A percentile compares a stretch with the other conserved stretches of the same genome.
These are phyloP conservation scores for Aspergillus aculeatus DNA, from an alignment of 2,329 filamentous ascomycete species.

Conservation along the genomic window DNA sequence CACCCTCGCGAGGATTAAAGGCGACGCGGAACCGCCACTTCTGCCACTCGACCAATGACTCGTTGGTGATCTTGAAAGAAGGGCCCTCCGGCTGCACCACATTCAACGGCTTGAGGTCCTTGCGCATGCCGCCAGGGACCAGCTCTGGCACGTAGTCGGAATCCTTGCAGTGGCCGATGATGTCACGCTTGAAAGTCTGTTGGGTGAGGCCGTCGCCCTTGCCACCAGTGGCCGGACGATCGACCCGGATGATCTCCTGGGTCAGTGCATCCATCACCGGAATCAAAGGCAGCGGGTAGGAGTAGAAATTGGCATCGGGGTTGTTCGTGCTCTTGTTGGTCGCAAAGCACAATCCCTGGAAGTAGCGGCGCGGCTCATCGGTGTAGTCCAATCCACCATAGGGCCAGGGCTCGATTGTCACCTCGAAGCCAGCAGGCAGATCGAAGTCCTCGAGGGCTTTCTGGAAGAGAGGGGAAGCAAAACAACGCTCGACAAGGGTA, in stretches of 20 bases:
- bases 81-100: constrained; percentile 70
- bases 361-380: constrained; percentile 51
- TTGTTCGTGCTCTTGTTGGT: constrained; percentile 43
- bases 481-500: constrained; percentile 49
- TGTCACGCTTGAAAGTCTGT: constrained; percentile 43
- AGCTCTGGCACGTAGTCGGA: constrained; percentile 55
- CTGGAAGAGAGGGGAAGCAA: constrained; percentile 54
- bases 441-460: constrained; percentile 52
- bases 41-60: constrained; percentile 56
- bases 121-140: constrained; percentile 44
- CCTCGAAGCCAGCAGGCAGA: constrained; percentile 55
- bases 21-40: constrained; percentile 68
- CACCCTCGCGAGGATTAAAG: constrained; percentile 61
- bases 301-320: constrained; percentile 62
- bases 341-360: constrained; percentile 55
- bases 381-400: constrained; percentile 54
- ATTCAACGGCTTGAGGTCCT: constrained; percentile 66
- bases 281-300: constrained; percentile 53
- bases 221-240: constrained; percentile 55
- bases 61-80: constrained; percentile 54
- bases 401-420: constrained; percentile 58
- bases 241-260: constrained; percentile 57
- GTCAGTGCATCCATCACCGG: constrained; percentile 59
- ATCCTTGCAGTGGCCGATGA: constrained; percentile 53
- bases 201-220: constrained; percentile 50